These are phyloP conservation scores for Beauveria brongniartii DNA, from an alignment of 2,329 filamentous ascomycete species.

Conservation along the genomic window DNA sequence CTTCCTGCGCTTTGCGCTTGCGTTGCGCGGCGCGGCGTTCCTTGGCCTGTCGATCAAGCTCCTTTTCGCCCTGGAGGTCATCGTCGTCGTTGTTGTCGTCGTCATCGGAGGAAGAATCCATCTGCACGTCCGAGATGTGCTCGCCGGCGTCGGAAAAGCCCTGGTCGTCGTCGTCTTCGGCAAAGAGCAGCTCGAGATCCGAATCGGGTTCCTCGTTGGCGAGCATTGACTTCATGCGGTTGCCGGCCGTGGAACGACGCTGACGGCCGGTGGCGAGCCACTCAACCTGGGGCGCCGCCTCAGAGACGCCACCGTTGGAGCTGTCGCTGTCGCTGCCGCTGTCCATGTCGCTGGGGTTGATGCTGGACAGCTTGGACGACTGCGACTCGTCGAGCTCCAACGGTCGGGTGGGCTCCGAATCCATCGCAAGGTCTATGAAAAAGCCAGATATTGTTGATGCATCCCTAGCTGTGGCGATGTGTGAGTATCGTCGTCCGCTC, in stretches of 20 bases:
- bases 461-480: not conserved
- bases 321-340: constrained; percentile 22
- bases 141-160: constrained; percentile 63
- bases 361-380: constrained; percentile 20
- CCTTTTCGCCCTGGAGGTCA: constrained; percentile 79
- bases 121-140: constrained; percentile 66
- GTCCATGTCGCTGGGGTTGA: constrained; percentile 18
- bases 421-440: constrained; percentile 17
- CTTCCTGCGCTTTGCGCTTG: constrained; percentile 75
- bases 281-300: constrained; percentile 38
- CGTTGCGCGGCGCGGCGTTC: constrained; percentile 57
- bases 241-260: constrained; percentile 75
- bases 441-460: not conserved
- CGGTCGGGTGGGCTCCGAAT: constrained; percentile 20
- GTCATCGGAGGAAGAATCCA: constrained; percentile 79
- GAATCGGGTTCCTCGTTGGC: constrained; percentile 64
- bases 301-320: constrained; percentile 29
- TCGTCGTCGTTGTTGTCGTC: constrained; percentile 63
- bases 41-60: constrained; percentile 69
- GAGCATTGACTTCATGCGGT: constrained; percentile 71
- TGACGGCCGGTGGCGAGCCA: constrained; percentile 66
- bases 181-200: constrained; percentile 67
- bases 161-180: constrained; percentile 60
- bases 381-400: constrained; percentile 26
- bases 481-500: not conserved